Base-by-base conservation (phyloP, 768 basidiomycete genomes). In the Rickenella mellea region DNA sequence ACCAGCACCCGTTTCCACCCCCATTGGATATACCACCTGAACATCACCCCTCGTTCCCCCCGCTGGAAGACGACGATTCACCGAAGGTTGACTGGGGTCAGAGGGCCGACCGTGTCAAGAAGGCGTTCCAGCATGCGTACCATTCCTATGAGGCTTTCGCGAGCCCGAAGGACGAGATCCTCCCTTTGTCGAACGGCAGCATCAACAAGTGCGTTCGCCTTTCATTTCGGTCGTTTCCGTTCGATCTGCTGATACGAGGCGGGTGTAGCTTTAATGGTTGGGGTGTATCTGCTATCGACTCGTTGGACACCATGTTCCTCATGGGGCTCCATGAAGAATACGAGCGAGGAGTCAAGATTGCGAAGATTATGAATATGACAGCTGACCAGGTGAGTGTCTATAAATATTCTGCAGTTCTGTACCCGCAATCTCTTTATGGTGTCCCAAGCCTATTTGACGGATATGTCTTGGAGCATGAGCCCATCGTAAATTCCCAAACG, bases 261-360 rank as follows among this genome's bases (percentile, higher is more conserved):
- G 10, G 29, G 10, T 30, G 15, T 45, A 86, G 83, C 46, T 83
- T 86, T 56, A 87, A 87, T 53, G 82, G 81, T 6, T 89, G 85
- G 85, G 80, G 80, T 19, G 69, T 84, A 1, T 81, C 84, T 4
- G 68, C 76, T 33, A 71, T 89, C 38, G 92, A 96, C 53, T 76
- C 87, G 5, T 68, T 96, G 5, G 90, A 93, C 53, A 89, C 88
- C 0, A 80, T 96, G 70, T 65, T 84, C 27, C 64, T 97, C 21
- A 82, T 94, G 78, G 84, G 69, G 10, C 65, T 92, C 5, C 54
- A 77, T 8, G 71, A 76, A 2, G 84, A 93, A 55, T 93, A 82
- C 53, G 43, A 61, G 9, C 68, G 78, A 5, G 83, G 83, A 0
- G 53, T 88, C 3, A 65, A 71, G 12, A 66, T 74, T 17, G 61